Conservation (phyloP, 202 grass and related monocot species). For the Brachypodium distachyon region DNA sequence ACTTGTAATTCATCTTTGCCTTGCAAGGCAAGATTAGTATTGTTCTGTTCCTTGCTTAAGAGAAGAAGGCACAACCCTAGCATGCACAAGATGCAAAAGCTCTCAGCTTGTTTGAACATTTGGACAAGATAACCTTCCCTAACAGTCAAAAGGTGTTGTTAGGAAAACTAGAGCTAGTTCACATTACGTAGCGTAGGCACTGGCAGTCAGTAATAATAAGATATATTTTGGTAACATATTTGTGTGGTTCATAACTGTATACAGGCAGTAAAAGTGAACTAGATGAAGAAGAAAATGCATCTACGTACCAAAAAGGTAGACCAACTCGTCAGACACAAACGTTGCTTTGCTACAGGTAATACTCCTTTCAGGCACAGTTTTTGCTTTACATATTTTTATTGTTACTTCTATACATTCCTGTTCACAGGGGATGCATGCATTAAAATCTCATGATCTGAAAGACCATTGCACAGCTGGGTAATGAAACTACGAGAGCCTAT, state of each 20-base stretch:
- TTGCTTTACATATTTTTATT: background rate
- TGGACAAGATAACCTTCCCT: slow-evolving; percentile 15
- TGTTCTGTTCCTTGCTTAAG: slow-evolving; percentile 22
- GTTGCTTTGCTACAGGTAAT: background rate
- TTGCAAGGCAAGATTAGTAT: slow-evolving; percentile 28
- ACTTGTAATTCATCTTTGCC: slow-evolving; percentile 8
- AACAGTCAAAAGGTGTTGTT: background rate
- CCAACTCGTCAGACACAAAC: background rate
- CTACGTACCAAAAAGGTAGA: background rate
- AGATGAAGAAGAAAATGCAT: background rate
- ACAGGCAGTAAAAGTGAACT: background rate
- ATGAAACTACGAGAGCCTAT: background rate
- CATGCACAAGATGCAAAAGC: slow-evolving; percentile 35
- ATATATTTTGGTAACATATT: background rate
- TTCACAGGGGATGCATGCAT: background rate
- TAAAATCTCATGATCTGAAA: background rate
- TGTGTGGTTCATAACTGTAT: background rate
- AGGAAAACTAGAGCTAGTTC: background rate
- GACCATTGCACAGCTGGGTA: background rate
- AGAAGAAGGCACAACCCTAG: slow-evolving; percentile 32
- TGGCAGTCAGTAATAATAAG: background rate
- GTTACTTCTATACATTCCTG: background rate
- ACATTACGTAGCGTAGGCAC: background rate
- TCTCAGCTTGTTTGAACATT: background rate
- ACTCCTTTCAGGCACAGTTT: background rate